A percentile compares a stretch with the other conserved stretches of the same genome.
Evolutionary conservation across 164 flowering plant species (phyloP).

Genomic region (Berberis vulgaris): DNA sequence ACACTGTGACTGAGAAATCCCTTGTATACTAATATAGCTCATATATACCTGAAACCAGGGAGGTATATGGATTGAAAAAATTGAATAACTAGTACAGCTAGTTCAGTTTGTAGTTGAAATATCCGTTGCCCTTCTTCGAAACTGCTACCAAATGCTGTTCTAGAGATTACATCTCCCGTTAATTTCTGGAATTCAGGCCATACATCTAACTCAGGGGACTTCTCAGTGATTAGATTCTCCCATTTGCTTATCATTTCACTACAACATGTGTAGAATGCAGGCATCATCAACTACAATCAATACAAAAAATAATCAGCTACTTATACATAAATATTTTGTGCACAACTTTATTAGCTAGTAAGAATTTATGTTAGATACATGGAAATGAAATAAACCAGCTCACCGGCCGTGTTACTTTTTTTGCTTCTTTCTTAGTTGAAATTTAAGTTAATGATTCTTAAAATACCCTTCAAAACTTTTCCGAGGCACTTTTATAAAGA

Average conservation of each 20-base stretch:
- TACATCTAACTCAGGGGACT: constrained; percentile 25
- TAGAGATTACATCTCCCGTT: constrained; percentile 27
- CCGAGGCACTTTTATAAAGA: background rate
- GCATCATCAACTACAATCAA: constrained; percentile 20
- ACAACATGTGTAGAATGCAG: constrained; percentile 22
- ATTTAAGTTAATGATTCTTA: too few relatives aligned
- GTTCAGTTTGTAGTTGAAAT: constrained; percentile 32
- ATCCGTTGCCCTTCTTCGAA: constrained; percentile 32
- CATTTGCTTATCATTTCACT: constrained; percentile 14
- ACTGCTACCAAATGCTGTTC: constrained; percentile 33
- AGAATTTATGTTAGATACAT: too few relatives aligned
- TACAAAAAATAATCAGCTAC: background rate
- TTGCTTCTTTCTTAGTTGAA: too few relatives aligned
- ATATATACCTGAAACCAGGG: constrained; percentile 13
- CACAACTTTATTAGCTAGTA: too few relatives aligned
- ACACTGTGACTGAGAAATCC: background rate
- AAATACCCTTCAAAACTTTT: too few relatives aligned
- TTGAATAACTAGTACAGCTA: constrained; percentile 7
- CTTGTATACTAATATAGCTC: too few relatives aligned
- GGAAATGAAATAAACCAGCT: too few relatives aligned
- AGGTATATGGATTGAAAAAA: background rate
- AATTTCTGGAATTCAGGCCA: constrained; percentile 21
- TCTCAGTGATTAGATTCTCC: constrained; percentile 10
- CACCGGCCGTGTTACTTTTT: too few relatives aligned
- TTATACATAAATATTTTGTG: too few relatives aligned